Percentiles rank a stretch among this genome's conserved stretches.
These are phyloP conservation scores for Lachnellula occidentalis DNA, from an alignment of 2,329 filamentous ascomycete genomes.

Conservation along the genomic window DNA sequence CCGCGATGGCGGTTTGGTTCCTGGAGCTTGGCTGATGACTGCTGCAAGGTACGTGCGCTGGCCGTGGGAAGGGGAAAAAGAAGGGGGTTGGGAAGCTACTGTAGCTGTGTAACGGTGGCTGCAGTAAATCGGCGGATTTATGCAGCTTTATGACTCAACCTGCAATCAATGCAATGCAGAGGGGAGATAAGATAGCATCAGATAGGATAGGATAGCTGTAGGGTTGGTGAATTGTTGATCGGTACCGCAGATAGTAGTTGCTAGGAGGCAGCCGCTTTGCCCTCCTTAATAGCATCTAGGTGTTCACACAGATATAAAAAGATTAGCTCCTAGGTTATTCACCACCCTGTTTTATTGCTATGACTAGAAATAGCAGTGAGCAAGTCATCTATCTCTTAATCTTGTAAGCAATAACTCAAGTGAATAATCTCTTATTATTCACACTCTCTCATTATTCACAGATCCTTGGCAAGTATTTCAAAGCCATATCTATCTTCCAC, in stretches of 20 bases:
- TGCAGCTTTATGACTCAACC: constrained; percentile 17
- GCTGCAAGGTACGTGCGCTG: constrained; percentile 9
- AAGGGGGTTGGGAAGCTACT: constrained; percentile 6
- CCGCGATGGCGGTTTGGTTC: constrained; percentile 1
- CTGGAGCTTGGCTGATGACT: background rate
- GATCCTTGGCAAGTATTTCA: too few species aligned
- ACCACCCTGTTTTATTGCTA: background rate
- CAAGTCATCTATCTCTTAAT: background rate
- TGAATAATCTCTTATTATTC: background rate
- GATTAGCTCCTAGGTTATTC: background rate
- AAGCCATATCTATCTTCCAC: constrained; percentile 1
- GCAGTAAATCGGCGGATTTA: constrained; percentile 8
- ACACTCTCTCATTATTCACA: background rate
- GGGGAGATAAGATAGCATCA: background rate
- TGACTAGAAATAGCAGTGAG: background rate
- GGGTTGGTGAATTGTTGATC: constrained; percentile 4
- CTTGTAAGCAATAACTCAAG: background rate
- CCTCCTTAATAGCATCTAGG: background rate
- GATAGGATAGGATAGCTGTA: background rate
- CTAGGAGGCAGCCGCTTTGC: constrained; percentile 5
- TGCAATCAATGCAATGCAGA: too few species aligned
- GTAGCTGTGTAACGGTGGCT: constrained; percentile 2
- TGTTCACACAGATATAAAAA: background rate
- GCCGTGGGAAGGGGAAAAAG: background rate
- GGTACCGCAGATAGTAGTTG: constrained; percentile 1